Percentiles rank a stretch among this genome's conserved stretches.
Conservation (phyloP, 2,329 filamentous ascomycete genomes). For the Sphaerulina populicola region DNA sequence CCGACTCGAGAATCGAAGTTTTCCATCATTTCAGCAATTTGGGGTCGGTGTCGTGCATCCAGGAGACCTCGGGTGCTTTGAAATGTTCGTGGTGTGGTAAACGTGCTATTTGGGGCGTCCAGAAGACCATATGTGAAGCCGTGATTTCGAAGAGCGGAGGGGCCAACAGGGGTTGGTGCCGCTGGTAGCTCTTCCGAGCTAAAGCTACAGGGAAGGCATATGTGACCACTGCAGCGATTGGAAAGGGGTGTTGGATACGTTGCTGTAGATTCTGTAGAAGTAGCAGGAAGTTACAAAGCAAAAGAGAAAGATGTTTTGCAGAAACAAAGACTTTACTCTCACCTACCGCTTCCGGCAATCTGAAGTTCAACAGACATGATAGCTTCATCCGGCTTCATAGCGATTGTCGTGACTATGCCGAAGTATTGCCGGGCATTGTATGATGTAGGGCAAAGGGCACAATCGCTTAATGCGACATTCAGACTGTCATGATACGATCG, state of each 20-base stretch:
- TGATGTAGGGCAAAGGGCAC: background rate
- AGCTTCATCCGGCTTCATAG: background rate
- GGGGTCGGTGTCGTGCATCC: slow-evolving; percentile 3
- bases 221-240: background rate
- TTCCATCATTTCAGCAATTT: background rate
- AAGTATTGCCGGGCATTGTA: background rate
- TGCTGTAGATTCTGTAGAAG: background rate
- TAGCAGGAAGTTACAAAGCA: background rate
- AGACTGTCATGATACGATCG: no score
- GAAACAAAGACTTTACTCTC: background rate
- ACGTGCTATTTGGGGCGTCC: background rate
- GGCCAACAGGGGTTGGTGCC: background rate
- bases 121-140: background rate
- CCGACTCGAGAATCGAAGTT: background rate
- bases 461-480: background rate
- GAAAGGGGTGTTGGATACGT: background rate
- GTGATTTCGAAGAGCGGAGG: background rate
- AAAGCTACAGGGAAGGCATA: background rate
- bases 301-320: background rate
- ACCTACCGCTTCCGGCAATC: background rate
- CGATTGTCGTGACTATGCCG: background rate
- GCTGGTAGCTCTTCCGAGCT: background rate
- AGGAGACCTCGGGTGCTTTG: slow-evolving; percentile 9
- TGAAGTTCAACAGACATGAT: background rate
- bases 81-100: slow-evolving; percentile 5